Evolutionary conservation across 2,329 filamentous ascomycete genomes (phyloP).

Genomic region (Colletotrichum somersetense): DNA sequence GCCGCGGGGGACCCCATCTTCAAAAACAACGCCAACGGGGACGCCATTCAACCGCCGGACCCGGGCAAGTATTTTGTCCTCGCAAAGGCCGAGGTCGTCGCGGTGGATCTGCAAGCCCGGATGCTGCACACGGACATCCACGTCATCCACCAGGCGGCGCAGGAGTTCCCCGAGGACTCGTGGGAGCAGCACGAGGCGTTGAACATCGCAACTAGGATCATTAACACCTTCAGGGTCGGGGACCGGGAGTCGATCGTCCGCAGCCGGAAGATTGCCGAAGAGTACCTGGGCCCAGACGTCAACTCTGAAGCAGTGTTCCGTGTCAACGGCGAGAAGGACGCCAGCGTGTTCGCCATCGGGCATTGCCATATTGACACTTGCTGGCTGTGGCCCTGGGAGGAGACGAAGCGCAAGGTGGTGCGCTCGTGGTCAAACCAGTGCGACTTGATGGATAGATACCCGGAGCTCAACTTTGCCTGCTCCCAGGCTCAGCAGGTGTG

Average conservation of each 20-base stretch:
- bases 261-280: slow-evolving; percentile 69
- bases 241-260: slow-evolving; percentile 67
- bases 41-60: slow-evolving; percentile 73
- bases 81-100: slow-evolving; percentile 70
- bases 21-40: slow-evolving; percentile 60
- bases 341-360: slow-evolving; percentile 72
- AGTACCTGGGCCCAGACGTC: slow-evolving; percentile 70
- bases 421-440: slow-evolving; percentile 79
- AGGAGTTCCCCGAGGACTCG: slow-evolving; percentile 73
- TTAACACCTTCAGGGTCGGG: slow-evolving; percentile 73
- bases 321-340: slow-evolving; percentile 57
- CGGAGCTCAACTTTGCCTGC: slow-evolving; percentile 73
- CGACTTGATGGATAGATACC: slow-evolving; percentile 75
- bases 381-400: slow-evolving; percentile 79
- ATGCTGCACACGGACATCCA: slow-evolving; percentile 74
- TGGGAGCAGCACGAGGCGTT: slow-evolving; percentile 74
- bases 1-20: slow-evolving; percentile 41
- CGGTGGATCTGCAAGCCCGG: slow-evolving; percentile 71
- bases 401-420: slow-evolving; percentile 77
- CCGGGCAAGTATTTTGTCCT: slow-evolving; percentile 70
- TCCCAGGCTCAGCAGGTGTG: slow-evolving; percentile 69
- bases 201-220: slow-evolving; percentile 72
- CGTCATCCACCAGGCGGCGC: slow-evolving; percentile 74
- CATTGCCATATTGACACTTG: slow-evolving; percentile 79
- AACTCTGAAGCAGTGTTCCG: slow-evolving; percentile 72